Conservation (phyloP, 2,329 filamentous ascomycete species). For the Fusarium coicis region DNA sequence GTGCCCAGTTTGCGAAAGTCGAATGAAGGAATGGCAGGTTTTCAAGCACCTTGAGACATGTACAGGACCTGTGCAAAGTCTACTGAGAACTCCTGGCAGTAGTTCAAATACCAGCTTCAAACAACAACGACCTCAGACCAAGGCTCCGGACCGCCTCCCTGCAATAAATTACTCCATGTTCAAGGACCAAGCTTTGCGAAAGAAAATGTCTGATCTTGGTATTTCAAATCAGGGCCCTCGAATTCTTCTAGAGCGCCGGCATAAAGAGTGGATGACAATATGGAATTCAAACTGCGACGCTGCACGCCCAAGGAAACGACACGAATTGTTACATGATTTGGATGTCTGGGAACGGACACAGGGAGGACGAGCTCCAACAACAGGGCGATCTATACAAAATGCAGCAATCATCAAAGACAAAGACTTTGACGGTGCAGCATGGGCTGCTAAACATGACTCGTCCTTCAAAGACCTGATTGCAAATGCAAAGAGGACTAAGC, state of each 20-base stretch:
- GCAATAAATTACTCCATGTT: conserved; percentile 87
- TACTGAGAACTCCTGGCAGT: conserved; percentile 6
- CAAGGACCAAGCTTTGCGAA: conserved; percentile 81
- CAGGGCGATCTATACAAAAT: conserved; percentile 51
- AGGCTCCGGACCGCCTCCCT: conserved; percentile 72
- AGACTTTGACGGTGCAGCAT: conserved; percentile 84
- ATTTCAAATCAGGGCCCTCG: conserved; percentile 77
- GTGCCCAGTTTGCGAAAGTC: conserved; percentile 83
- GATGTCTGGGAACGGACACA: conserved; percentile 89
- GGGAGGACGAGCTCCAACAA: conserved; percentile 66
- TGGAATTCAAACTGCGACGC: conserved; percentile 99
- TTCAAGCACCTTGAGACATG: conserved; percentile 83
- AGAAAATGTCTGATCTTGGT: conserved; percentile 84
- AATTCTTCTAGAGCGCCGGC: conserved; percentile 77
- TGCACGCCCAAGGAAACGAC: conserved; percentile 73
- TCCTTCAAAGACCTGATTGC: conserved; percentile 86
- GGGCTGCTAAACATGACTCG: conserved; percentile 76
- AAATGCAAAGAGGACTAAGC: conserved; percentile 71
- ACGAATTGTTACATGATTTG: conserved; percentile 80
- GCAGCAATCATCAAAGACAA: conserved; percentile 76
- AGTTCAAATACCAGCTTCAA: conserved; percentile 23
- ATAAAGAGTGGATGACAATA: conserved; percentile 93
- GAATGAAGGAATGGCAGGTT: conserved; percentile 83
- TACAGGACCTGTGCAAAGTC: conserved; percentile 49
- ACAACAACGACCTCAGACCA: conserved; percentile 48